Base-by-base conservation (phyloP, 495 filamentous ascomycete species). In the Podospora comata region DNA sequence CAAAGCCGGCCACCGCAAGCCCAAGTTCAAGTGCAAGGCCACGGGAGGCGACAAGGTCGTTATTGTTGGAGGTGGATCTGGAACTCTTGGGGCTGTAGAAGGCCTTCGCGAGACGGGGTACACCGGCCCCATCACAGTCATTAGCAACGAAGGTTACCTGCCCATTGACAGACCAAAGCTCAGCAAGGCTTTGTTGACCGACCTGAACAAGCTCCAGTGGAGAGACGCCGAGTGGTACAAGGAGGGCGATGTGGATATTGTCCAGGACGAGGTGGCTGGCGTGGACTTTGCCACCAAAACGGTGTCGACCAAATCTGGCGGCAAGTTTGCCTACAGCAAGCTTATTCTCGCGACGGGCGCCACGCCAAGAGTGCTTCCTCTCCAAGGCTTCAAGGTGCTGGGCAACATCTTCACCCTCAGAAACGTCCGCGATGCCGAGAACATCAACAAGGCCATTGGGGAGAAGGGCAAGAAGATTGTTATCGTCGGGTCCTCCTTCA, bases 151-250 rank as follows among this genome's bases (percentile, higher is more conserved):
- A 76, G 89, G 90, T 2, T 89, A 94, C 75, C 82, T 88, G 23
- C 92, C 92, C 58, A 93, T 97, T 75, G 95, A 99, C 82, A 88
- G 95, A 16, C 92, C 95, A 5, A 98, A 98, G 84, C 87, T 99
- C 62, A 96, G 92, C 66, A 99, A 99, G 79, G 93, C 95, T 1
- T 82, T 98, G 15, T 88, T 98, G 69, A 83, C 91, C n/a, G 94
- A 99, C 73, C 76, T 84, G 1, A 79, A 85, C 19, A 96, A 96
- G 80, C 79, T 96, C 55, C 87, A 89, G 64, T 90, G 87, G 85
- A 84, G 93, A 32, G 85, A 90, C 9, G 77, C 80, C 34, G 88
- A 88, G 26, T 97, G 91, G 89, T 97, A 90, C 79, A 86, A 91
- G 68, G 83, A 85, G 4, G 90, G 90, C 7, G 87, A 84, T 16